Percentiles rank a stretch among this genome's conserved stretches.
Conservation (phyloP, 176 grass and related monocot species). For the Echinochloa phyllopogon region DNA sequence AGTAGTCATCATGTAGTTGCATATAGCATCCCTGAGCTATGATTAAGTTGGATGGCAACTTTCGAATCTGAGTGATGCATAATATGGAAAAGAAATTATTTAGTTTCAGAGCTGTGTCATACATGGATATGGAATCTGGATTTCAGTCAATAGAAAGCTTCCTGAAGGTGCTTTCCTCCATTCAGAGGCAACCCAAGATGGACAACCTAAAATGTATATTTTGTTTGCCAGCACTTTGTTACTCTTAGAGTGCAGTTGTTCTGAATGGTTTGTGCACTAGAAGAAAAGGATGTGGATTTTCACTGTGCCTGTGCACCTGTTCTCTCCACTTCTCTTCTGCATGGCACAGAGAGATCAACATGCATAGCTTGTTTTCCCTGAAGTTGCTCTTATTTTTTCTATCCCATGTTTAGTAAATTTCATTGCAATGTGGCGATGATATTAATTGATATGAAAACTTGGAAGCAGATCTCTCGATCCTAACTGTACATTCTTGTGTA, state of each 20-base stretch:
- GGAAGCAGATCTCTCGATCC: constrained; percentile 77
- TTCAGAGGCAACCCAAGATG: constrained; percentile 85
- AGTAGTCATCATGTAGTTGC: constrained; percentile 2
- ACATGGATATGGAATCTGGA: constrained; percentile 86
- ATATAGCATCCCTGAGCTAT: constrained; percentile 17
- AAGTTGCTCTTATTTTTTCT: constrained; percentile 1
- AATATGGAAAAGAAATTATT: constrained; percentile 31
- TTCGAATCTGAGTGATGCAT: background rate
- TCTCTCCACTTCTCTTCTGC: background rate
- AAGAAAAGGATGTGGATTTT: background rate
- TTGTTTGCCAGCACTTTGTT: background rate
- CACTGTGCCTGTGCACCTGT: background rate
- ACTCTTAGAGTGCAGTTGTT: background rate
- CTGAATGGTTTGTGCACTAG: constrained; percentile 1
- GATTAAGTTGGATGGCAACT: constrained; percentile 4
- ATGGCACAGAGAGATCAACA: background rate
- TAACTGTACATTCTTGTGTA: constrained; percentile 93
- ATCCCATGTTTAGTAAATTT: background rate
- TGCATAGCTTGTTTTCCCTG: background rate
- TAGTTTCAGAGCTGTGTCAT: constrained; percentile 83
- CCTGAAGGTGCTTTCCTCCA: constrained; percentile 60
- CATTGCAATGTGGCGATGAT: constrained; percentile 8
- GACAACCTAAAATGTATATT: constrained; percentile 74
- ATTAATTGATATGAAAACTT: constrained; percentile 35
- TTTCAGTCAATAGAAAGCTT: constrained; percentile 70